A percentile compares a stretch with the other conserved stretches of the same genome.
Evolutionary conservation across 2,329 filamentous ascomycete species (phyloP).

Genomic region (Xylariales sp.): DNA sequence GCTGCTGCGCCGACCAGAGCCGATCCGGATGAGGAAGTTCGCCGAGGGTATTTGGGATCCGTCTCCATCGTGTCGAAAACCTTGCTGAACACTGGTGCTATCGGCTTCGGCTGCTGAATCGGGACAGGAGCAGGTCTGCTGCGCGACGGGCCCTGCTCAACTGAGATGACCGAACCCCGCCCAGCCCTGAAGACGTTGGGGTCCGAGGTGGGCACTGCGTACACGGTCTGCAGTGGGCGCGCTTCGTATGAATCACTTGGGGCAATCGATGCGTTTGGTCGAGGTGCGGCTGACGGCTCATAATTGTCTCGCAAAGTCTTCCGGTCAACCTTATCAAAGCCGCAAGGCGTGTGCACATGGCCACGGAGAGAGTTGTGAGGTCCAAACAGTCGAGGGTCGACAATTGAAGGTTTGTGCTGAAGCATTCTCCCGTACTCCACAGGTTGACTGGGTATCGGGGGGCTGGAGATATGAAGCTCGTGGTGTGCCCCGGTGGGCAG

Average conservation of each 20-base stretch:
- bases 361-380: conserved; percentile 58
- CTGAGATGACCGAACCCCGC: conserved; percentile 43
- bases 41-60: conserved; percentile 30
- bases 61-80: conserved; percentile 54
- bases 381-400: conserved; percentile 55
- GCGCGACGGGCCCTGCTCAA: conserved; percentile 34
- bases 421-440: conserved; percentile 15
- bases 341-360: conserved; percentile 50
- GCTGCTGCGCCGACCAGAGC: conserved; percentile 41
- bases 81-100: conserved; percentile 64
- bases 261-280: conserved; percentile 19
- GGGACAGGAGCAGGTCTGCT: conserved; percentile 56
- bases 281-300: conserved; percentile 14
- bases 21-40: conserved; percentile 33
- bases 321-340: conserved; percentile 41
- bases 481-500: conserved; percentile 15
- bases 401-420: conserved; percentile 38
- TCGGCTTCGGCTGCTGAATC: conserved; percentile 81
- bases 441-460: conserved; percentile 6
- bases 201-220: conserved; percentile 63
- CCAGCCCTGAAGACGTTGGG: conserved; percentile 56
- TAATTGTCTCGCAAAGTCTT: conserved; percentile 29
- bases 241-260: conserved; percentile 31
- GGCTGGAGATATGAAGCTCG: conserved; percentile 11
- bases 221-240: conserved; percentile 55